Evolutionary conservation across 108 stramenopile species (phyloP), one percentile per base, ranked within the genome.

Genomic region (Nitzschia sp.): DNA sequence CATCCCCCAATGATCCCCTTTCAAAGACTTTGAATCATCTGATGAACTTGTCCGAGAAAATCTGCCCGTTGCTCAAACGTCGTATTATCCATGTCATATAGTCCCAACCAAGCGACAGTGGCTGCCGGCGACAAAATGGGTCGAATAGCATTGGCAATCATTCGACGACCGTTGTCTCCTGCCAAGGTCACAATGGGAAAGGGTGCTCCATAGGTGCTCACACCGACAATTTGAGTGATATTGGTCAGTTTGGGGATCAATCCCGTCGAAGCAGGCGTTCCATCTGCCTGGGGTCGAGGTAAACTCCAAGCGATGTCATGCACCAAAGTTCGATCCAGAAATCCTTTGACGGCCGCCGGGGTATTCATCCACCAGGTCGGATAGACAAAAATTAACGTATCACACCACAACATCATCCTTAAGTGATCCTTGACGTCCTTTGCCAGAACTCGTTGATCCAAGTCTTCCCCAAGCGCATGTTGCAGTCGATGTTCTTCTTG

Each of bases 321-420:
- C 0, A 73, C 8, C 25, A 82, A 53, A 11, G 63, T 59, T 45
- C 77, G 56, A 58, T 82, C 81, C 6, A 82, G 56, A 27, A 69
- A 82, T 27, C 81, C 81, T 45, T 82, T 82, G 45, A 82, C 52
- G 1, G 33, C 45, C n/a, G 72, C 81, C 15, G 81, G 81, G 0
- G 68, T 46, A 60, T 71, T 58, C 66, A 82, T 77, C 81, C 81
- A 82, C 81, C 81, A 82, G 13, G 81, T 82, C 6, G 81, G 81
- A 61, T 82, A 82, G 16, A 82, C 78, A 33, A 82, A 68, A 0
- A 82, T 30, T n/a, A 82, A 23, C n/a, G 81, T 72, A 48, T 82
- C 69, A 55, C 73, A 69, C 71, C 71, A 72, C 23, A 27, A 26
- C 0, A 72, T 50, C 31, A 60, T 34, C 38, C 41, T 19, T 16